Evolutionary conservation across 345 rosid species (phyloP).

Genomic region (Lagerstroemia speciosa): DNA sequence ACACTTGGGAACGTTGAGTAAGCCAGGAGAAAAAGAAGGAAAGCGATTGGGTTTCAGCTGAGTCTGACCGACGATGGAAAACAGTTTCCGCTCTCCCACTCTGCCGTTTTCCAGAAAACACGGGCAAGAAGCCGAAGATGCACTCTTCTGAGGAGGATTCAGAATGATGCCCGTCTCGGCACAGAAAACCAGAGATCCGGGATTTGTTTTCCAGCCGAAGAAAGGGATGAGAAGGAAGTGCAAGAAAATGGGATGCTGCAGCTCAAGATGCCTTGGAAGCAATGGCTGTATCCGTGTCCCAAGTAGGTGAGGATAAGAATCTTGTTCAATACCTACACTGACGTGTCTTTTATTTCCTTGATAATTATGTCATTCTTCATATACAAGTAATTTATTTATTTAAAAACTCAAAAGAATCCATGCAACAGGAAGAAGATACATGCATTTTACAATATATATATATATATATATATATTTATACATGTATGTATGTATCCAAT

Average conservation of each 20-base stretch:
- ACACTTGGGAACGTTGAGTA: background rate
- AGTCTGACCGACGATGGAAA: background rate
- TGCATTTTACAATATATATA: too few species aligned
- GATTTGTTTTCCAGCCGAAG: background rate
- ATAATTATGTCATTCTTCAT: background rate
- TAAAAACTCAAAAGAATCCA: too few species aligned
- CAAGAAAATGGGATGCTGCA: background rate
- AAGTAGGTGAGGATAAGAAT: slow-evolving; percentile 1
- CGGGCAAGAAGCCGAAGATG: background rate
- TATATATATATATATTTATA: too few species aligned
- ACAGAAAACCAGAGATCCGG: background rate
- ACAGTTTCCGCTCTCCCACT: background rate
- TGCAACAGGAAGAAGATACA: too few species aligned
- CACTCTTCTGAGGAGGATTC: background rate
- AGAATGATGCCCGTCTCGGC: background rate
- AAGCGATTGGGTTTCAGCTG: background rate
- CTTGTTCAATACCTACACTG: background rate
- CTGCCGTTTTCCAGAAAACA: background rate
- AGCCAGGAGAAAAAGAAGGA: background rate
- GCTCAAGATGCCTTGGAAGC: background rate
- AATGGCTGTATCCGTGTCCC: slow-evolving; percentile 1
- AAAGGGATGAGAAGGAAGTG: background rate
- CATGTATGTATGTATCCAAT: too few species aligned
- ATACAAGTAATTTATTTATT: background rate
- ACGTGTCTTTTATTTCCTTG: slow-evolving; percentile 7